phyloP scores from a whole-genome alignment of 2,329 filamentous ascomycete genomes.

The Colletotrichum musae region DNA sequence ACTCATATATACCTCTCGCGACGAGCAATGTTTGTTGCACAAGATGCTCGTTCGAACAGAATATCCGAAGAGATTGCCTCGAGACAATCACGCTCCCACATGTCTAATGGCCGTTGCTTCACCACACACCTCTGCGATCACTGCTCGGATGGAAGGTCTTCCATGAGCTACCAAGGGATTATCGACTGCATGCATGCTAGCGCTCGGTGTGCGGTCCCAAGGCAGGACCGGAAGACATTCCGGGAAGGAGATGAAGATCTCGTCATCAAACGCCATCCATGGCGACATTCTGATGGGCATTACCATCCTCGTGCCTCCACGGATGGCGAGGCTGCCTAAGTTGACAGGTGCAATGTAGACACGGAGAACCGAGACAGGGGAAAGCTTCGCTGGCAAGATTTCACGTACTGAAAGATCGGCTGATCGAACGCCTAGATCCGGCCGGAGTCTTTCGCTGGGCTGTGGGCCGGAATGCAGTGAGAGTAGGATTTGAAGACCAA shows the following conservation, averaged over 20 bases:
- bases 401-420: too few species aligned
- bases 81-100: background rate
- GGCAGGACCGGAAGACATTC: constrained; percentile 4
- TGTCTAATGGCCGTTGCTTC: background rate
- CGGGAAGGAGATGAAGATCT: constrained; percentile 4
- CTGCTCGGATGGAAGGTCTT: background rate
- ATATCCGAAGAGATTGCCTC: background rate
- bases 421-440: too few species aligned
- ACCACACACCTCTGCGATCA: background rate
- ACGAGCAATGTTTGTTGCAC: background rate
- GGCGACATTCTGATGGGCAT: background rate
- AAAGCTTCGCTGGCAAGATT: too few species aligned
- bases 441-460: background rate
- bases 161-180: constrained; percentile 13
- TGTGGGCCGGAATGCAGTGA: background rate
- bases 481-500: background rate
- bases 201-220: background rate
- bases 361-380: too few species aligned
- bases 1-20: background rate
- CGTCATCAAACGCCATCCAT: background rate
- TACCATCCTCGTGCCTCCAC: too few species aligned
- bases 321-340: too few species aligned
- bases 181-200: background rate
- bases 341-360: too few species aligned
- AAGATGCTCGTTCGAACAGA: background rate